Conservation (phyloP, 139 green algal species). For the Picochlorum sp. region DNA sequence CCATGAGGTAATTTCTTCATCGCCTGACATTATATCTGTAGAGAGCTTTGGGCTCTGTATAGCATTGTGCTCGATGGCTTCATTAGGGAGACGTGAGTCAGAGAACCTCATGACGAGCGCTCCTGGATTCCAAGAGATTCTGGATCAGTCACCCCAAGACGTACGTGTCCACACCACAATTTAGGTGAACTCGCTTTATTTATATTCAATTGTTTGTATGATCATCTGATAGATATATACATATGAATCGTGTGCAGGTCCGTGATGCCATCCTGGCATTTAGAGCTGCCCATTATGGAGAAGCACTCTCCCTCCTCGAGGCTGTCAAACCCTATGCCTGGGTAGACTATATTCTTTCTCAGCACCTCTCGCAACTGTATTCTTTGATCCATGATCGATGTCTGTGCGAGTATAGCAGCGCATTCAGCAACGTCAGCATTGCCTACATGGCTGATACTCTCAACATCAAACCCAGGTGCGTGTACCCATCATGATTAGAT, state of each 20-base stretch:
- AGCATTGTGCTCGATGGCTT: not conserved
- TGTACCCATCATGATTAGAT: not conserved
- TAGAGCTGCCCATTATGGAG: not conserved
- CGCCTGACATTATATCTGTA: too few species aligned
- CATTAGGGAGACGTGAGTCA: too few species aligned
- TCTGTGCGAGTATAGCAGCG: not conserved
- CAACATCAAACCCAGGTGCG: slow-evolving; percentile 1
- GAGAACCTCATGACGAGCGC: too few species aligned
- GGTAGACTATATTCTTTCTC: not conserved
- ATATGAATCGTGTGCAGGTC: not conserved
- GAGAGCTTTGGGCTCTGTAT: too few species aligned
- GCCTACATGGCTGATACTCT: not conserved
- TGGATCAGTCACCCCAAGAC: too few species aligned
- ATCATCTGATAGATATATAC: too few species aligned
- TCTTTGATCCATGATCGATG: not conserved
- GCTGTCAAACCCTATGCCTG: not conserved
- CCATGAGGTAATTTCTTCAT: too few species aligned
- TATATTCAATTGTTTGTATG: too few species aligned
- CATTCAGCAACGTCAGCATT: not conserved
- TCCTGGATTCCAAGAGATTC: too few species aligned
- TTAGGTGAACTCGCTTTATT: too few species aligned
- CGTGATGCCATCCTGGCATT: not conserved
- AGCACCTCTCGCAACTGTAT: not conserved
- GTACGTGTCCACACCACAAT: too few species aligned
- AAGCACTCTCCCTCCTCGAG: not conserved